phyloP scores from a whole-genome alignment of 169 alveolate genomes.

The Haemoproteus tartakovskyi region DNA sequence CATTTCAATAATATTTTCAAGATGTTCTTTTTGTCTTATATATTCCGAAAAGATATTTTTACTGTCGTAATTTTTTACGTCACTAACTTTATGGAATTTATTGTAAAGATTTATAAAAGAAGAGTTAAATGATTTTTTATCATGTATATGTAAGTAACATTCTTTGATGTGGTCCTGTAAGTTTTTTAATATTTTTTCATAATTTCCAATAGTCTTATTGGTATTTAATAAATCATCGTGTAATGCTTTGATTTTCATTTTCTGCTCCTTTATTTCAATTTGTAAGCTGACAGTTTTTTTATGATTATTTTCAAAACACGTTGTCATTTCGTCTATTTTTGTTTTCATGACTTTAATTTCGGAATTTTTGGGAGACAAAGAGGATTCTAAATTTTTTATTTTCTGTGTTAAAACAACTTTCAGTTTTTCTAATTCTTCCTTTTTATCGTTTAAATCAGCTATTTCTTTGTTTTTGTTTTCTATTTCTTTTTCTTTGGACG shows the following conservation, averaged over 20 bases:
- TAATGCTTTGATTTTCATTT: constrained; percentile 53
- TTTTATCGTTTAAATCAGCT: constrained; percentile 22
- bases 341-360: constrained; percentile 56
- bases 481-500: constrained; percentile 35
- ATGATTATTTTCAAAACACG: constrained; percentile 61
- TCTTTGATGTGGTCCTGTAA: constrained; percentile 58
- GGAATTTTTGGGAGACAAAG: constrained; percentile 55
- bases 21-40: constrained; percentile 42
- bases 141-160: constrained; percentile 57
- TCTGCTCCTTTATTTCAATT: constrained; percentile 56
- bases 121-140: constrained; percentile 53
- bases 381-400: constrained; percentile 49
- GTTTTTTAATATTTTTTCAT: constrained; percentile 46
- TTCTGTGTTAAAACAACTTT: constrained; percentile 47
- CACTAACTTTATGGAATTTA: constrained; percentile 53
- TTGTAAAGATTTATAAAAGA: constrained; percentile 53
- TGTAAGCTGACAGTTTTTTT: constrained; percentile 49
- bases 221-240: constrained; percentile 50
- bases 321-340: constrained; percentile 63
- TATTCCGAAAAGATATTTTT: constrained; percentile 61
- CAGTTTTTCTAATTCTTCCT: constrained; percentile 50
- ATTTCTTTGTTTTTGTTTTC: constrained; percentile 22
- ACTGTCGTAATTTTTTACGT: constrained; percentile 47
- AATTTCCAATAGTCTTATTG: constrained; percentile 51
- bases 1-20: constrained; percentile 56